Percentiles rank a stretch among this genome's conserved stretches.
Evolutionary conservation across 371 early-diverging fungal genomes (phyloP).

Genomic region (Polyrhizophydium stewartii): DNA sequence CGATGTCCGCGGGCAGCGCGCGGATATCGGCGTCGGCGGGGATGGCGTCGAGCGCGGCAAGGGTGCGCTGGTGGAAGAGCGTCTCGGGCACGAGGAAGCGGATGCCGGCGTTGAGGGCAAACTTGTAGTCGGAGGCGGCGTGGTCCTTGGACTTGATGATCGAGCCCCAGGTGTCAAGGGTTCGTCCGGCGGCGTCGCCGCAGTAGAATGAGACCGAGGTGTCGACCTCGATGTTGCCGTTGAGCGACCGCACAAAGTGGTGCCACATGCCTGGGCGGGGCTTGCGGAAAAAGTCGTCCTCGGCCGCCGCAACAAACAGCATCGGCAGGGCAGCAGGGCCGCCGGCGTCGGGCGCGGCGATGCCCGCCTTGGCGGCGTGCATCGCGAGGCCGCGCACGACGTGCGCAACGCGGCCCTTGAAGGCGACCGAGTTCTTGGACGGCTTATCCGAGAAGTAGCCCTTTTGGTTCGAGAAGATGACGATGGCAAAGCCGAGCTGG

Average conservation of each 20-base stretch:
- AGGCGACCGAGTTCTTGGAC: conserved; percentile 3
- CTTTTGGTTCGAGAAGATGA: conserved; percentile 71
- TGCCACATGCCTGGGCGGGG: conserved; percentile 87
- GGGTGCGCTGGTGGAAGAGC: conserved; percentile 48
- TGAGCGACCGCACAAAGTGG: conserved; percentile 39
- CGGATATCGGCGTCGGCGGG: conserved; percentile 4
- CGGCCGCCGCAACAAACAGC: conserved; percentile 57
- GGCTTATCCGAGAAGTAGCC: conserved; percentile 40
- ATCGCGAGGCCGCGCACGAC: conserved; percentile 22
- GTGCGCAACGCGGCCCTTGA: conserved; percentile 28
- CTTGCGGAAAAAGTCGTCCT: conserved; percentile 71
- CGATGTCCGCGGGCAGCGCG: no score
- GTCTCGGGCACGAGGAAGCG: conserved; percentile 83
- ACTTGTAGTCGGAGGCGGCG: conserved; percentile 77
- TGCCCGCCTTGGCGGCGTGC: background rate
- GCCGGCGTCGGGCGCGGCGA: no score
- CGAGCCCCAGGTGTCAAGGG: conserved; percentile 50
- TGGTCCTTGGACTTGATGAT: conserved; percentile 61
- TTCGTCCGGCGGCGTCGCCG: conserved; percentile 90
- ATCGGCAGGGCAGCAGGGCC: no score
- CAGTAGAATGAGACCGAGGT: conserved; percentile 62
- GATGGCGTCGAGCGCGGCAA: background rate
- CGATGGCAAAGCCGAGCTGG: conserved; percentile 61
- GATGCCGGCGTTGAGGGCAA: conserved; percentile 72
- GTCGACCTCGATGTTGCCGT: conserved; percentile 48